Evolutionary conservation across 2,329 filamentous ascomycete species (phyloP).

Genomic region (Penicillium palitans): DNA sequence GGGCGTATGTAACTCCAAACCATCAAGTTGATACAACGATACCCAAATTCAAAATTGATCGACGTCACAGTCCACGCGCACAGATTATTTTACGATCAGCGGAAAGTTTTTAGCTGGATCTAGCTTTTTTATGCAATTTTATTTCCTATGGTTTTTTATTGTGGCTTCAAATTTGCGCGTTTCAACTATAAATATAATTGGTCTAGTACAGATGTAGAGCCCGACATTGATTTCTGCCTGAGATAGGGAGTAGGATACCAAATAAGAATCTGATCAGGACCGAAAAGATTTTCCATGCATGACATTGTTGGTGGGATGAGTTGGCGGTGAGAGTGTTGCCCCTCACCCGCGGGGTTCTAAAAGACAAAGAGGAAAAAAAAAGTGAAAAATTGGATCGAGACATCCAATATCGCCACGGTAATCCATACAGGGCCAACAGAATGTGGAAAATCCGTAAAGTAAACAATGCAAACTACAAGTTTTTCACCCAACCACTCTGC

Average conservation of each 20-base stretch:
- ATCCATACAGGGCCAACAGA: background rate
- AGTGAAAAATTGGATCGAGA: background rate
- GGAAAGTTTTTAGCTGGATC: background rate
- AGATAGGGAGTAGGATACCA: background rate
- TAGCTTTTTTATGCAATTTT: background rate
- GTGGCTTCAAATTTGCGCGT: background rate
- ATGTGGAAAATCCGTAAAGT: slow-evolving; percentile 3
- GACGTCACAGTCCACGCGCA: slow-evolving; percentile 8
- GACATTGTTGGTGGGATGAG: slow-evolving; percentile 19
- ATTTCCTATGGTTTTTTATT: background rate
- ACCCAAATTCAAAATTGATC: slow-evolving; percentile 13
- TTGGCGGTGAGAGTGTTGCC: slow-evolving; percentile 26
- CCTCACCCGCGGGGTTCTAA: slow-evolving; percentile 20
- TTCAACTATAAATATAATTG: background rate
- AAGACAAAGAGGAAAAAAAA: background rate
- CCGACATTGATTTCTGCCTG: slow-evolving; percentile 1
- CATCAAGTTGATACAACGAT: slow-evolving; percentile 5
- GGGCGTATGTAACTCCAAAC: background rate
- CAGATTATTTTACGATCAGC: slow-evolving; percentile 5
- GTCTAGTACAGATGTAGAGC: slow-evolving; percentile 6
- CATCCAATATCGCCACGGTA: background rate
- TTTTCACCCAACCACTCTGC: slow-evolving; percentile 28
- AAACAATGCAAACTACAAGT: slow-evolving; percentile 16
- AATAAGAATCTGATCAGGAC: background rate
- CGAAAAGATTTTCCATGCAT: slow-evolving; percentile 9